Base-by-base conservation (phyloP, 78 protist genomes). In the Planoprotostelium fungivorum region DNA sequence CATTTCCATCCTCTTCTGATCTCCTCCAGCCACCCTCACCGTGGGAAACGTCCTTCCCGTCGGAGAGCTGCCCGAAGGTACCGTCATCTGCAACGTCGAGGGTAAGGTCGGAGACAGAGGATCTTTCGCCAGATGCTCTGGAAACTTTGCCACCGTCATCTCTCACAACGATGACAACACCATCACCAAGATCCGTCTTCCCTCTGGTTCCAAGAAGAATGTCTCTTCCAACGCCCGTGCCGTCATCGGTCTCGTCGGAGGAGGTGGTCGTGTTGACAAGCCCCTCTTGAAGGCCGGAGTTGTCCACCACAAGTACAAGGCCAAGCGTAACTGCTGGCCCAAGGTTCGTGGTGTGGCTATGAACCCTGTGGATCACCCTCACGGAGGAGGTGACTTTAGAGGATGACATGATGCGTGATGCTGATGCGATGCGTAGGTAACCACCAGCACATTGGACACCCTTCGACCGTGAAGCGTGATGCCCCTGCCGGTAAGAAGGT, bases 221-320 rank as follows among this genome's bases (percentile, higher is more conserved):
- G 34, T 99, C 39, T 36, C 96, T 34, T 92, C 97, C 16, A 1
- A 5, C 34, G 89, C 97, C 95, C 97, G 99, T 38, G 99, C 99
- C 87, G 97, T 96, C 96, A 91, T 99, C 35, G 99, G 99, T 87
- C 87, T 99, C 51, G 96, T 99, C 51, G 99, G 99, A 36, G 99
- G 99, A 37, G 99, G 99, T 90, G 99, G 99, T 37, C 99, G 99
- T 88, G 96, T 94, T 51, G 99, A 99, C 90, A 99, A 99, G 99
- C 99, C 99, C 63, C 87, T 99, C 86, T 95, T 99, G 83, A 99
- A 99, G 97, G 99, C 99, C 87, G 99, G 99, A 29, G 87, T 86
- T 91, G 95, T 98, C 38, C 97, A 91, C 99, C 97, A 97, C 99
- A 98, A 97, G 93, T 97, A 93, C 97, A 89, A 91, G 89, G 99